Percentiles rank a stretch among this genome's conserved stretches.
These are phyloP conservation scores for Mortierella sp. DNA, from an alignment of 371 early-diverging fungal genomes.

Conservation along the genomic window DNA sequence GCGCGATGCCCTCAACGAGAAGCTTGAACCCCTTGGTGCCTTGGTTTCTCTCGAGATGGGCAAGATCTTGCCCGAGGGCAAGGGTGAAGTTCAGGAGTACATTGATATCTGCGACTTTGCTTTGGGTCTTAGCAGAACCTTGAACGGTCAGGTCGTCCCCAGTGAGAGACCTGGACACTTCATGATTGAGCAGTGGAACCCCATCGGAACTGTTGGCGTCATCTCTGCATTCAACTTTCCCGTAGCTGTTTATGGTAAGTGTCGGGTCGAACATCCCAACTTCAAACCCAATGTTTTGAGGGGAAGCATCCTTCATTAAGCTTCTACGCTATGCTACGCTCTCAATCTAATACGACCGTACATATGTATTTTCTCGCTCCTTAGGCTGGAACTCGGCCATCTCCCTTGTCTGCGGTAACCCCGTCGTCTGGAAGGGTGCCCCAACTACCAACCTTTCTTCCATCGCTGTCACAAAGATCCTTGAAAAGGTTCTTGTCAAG, in stretches of 20 bases:
- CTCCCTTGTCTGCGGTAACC: conserved; percentile 93
- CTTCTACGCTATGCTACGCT: not conserved
- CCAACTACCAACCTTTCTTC: conserved; percentile 90
- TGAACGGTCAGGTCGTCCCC: conserved; percentile 92
- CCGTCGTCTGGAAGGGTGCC: conserved; percentile 96
- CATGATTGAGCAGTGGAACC: conserved; percentile 98
- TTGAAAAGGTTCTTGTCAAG: conserved; percentile 85
- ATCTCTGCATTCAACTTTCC: conserved; percentile 95
- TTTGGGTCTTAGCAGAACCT: conserved; percentile 88
- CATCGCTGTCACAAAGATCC: conserved; percentile 91
- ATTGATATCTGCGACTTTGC: conserved; percentile 96
- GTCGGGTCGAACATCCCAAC: too few relatives aligned
- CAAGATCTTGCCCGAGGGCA: conserved; percentile 94
- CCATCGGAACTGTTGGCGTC: conserved; percentile 94
- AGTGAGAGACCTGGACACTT: conserved; percentile 95
- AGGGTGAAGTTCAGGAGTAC: conserved; percentile 98
- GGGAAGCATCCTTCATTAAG: too few relatives aligned
- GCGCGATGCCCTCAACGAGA: conserved; percentile 84
- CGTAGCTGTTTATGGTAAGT: conserved; percentile 74
- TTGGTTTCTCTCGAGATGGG: conserved; percentile 96
- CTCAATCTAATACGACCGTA: not conserved
- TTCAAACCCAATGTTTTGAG: too few relatives aligned
- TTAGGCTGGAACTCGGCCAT: conserved; percentile 95
- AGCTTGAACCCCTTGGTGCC: conserved; percentile 84
- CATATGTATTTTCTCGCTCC: not conserved